Conservation (phyloP, 495 filamentous ascomycete genomes). For the Hypoxylon lienhwacheense region DNA sequence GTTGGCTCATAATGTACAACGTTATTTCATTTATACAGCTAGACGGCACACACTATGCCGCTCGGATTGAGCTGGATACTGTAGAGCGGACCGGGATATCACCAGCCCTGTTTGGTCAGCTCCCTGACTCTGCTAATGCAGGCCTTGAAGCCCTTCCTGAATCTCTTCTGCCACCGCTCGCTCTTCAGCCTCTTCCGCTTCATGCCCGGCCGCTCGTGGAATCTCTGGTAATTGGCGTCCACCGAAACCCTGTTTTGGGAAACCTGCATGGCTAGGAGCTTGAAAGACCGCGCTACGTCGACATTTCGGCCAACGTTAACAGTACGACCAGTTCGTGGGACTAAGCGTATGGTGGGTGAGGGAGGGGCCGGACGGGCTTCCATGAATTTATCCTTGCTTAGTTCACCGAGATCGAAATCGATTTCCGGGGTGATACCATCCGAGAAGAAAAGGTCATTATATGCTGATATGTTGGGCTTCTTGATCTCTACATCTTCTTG, state of each 20-base stretch:
- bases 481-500: constrained; percentile 2
- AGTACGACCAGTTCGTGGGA: constrained; percentile 60
- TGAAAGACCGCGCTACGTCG: constrained; percentile 60
- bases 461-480: constrained; percentile 19
- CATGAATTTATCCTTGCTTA: constrained; percentile 15
- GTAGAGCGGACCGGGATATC: constrained; percentile 13
- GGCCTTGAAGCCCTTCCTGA: constrained; percentile 64
- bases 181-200: constrained; percentile 72
- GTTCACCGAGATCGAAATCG: constrained; percentile 25
- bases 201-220: constrained; percentile 70
- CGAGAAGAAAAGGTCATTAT: constrained; percentile 13
- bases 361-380: constrained; percentile 18
- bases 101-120: constrained; percentile 76
- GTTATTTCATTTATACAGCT: constrained; percentile 18
- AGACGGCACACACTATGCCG: not conserved
- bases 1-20: constrained; percentile 21
- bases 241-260: constrained; percentile 53
- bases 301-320: constrained; percentile 51
- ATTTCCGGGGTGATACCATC: constrained; percentile 23
- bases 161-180: constrained; percentile 66
- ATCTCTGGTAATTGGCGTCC: constrained; percentile 58
- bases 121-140: constrained; percentile 61
- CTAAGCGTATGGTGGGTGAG: constrained; percentile 45
- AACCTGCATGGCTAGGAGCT: constrained; percentile 49
- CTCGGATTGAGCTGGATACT: constrained; percentile 8